Evolutionary conservation across 352 stramenopile species (phyloP).

Genomic region (Globisporangium recalcitrans): DNA sequence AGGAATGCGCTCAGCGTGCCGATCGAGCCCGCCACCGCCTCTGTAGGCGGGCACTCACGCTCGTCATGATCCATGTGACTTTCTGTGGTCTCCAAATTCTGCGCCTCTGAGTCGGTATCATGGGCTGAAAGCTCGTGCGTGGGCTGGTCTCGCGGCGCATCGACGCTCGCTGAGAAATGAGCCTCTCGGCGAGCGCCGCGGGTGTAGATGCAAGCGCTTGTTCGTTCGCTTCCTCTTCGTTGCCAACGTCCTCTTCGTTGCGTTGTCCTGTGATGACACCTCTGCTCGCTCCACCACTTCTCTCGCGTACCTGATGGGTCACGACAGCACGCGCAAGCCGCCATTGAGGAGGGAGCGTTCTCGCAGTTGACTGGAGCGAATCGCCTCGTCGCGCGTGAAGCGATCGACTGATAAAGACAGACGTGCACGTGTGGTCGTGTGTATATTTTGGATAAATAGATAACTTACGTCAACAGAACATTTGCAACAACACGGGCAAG

Average conservation of each 20-base stretch:
- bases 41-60: background rate
- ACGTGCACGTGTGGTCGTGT: background rate
- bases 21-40: background rate
- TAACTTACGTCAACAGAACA: constrained; percentile 11
- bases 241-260: background rate
- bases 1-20: background rate
- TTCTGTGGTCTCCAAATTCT: background rate
- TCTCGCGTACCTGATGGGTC: background rate
- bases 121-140: background rate
- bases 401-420: background rate
- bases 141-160: background rate
- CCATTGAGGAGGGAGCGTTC: background rate
- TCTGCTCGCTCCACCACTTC: background rate
- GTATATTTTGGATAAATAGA: constrained; percentile 12
- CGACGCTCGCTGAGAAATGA: background rate
- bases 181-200: background rate
- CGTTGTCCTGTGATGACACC: background rate
- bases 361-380: background rate
- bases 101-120: background rate
- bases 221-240: background rate
- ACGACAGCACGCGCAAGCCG: background rate
- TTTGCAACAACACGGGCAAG: background rate
- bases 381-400: background rate
- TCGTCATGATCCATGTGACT: background rate
- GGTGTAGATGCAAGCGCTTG: background rate